Percentiles rank a stretch among this genome's conserved stretches.
These are phyloP conservation scores for Zoysia pacifica DNA, from an alignment of 176 grass and related monocot genomes.

Conservation along the genomic window DNA sequence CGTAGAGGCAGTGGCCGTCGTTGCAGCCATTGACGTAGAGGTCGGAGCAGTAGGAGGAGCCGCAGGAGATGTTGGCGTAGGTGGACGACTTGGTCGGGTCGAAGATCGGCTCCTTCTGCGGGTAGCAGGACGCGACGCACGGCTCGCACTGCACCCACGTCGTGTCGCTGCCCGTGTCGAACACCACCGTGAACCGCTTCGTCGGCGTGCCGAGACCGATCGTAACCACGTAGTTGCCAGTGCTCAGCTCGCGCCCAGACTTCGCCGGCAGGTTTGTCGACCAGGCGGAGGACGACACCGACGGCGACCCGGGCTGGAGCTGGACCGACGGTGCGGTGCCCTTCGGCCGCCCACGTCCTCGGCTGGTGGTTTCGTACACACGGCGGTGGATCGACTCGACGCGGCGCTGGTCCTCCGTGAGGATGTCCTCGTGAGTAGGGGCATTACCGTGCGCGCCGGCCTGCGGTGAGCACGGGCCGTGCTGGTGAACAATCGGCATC, in stretches of 20 bases:
- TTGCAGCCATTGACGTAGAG: conserved; percentile 41
- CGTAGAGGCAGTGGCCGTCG: conserved; percentile 58
- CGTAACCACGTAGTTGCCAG: conserved; percentile 71
- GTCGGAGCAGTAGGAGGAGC: conserved; percentile 57
- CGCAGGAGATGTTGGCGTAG: conserved; percentile 80
- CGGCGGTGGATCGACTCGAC: conserved; percentile 55
- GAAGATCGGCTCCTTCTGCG: conserved; percentile 58
- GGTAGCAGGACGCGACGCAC: conserved; percentile 56
- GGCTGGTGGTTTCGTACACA: conserved; percentile 12
- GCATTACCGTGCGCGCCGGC: conserved; percentile 17
- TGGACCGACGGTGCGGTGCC: neutral
- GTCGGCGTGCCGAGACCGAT: conserved; percentile 67
- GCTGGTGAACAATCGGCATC: conserved; percentile 58
- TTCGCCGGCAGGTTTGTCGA: conserved; percentile 45
- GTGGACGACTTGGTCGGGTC: conserved; percentile 56
- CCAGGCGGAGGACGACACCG: neutral
- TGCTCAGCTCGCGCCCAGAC: conserved; percentile 31
- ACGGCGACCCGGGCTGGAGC: neutral
- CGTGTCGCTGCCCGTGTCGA: conserved; percentile 94
- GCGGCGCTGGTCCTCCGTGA: conserved; percentile 63
- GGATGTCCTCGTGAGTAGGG: conserved; percentile 52
- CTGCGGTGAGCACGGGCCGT: conserved; percentile 72
- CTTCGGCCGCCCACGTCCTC: neutral
- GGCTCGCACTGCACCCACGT: conserved; percentile 91
- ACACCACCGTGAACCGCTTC: conserved; percentile 47